phyloP scores from a whole-genome alignment of 129 eudicot species.

The Escallonia herrerae region DNA sequence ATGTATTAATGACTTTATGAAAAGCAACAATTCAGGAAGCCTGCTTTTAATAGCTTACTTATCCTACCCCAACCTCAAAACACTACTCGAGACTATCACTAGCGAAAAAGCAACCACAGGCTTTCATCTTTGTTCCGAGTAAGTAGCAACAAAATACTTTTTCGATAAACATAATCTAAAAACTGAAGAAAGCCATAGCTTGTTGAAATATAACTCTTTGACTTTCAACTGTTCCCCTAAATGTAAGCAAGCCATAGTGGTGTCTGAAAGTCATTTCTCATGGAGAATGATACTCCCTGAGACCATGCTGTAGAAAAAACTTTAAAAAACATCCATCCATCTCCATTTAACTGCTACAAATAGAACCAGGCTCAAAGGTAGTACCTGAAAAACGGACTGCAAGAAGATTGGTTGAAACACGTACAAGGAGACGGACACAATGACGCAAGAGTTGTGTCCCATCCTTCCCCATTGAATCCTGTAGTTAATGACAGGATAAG shows the following conservation, averaged over 20 bases:
- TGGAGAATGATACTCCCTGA: neutral
- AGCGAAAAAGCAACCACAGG: neutral
- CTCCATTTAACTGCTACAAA: neutral
- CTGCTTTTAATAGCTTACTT: too few species aligned
- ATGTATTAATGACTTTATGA: neutral
- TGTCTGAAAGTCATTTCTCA: neutral
- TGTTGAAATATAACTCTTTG: neutral
- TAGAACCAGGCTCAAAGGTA: constrained; percentile 2
- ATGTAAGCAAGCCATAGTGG: neutral
- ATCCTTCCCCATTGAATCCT: constrained; percentile 99
- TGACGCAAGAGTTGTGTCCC: constrained; percentile 97
- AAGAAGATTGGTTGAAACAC: constrained; percentile 83
- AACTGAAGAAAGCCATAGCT: neutral
- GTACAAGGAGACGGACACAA: constrained; percentile 95
- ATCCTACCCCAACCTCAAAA: too few species aligned
- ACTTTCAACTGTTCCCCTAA: neutral
- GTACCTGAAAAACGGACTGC: constrained; percentile 96
- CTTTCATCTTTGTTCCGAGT: neutral
- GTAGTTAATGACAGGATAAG: constrained; percentile 19
- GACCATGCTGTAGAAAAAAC: neutral
- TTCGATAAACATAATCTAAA: neutral
- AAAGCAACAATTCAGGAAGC: too few species aligned
- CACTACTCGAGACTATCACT: neutral
- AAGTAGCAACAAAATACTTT: too few species aligned
- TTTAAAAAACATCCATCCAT: neutral